Percentiles rank a stretch among this genome's conserved stretches.
These are phyloP conservation scores for Vanrija humicola DNA, from an alignment of 1,284 basidiomycete genomes.

Conservation along the genomic window DNA sequence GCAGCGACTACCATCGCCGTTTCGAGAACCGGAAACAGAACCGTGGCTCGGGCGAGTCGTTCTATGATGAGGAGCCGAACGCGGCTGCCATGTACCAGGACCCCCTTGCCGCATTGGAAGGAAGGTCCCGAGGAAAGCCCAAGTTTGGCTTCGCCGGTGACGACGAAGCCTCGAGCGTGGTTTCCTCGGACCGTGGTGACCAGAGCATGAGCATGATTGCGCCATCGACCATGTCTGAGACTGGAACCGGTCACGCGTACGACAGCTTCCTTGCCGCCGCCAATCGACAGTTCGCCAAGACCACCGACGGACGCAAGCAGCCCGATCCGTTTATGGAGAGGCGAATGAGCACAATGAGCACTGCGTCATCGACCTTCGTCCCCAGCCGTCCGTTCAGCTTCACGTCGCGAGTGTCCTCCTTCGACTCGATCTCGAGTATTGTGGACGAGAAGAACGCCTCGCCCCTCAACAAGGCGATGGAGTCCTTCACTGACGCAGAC, in stretches of 20 bases:
- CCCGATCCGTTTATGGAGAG: slow-evolving; percentile 73
- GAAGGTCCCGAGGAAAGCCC: slow-evolving; percentile 31
- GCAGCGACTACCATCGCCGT: slow-evolving; percentile 41
- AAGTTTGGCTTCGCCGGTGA: slow-evolving; percentile 57
- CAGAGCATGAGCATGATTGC: slow-evolving; percentile 31
- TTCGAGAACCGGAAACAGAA: slow-evolving; percentile 35
- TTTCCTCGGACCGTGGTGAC: slow-evolving; percentile 44
- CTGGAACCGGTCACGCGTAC: slow-evolving; percentile 47
- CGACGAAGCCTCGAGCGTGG: slow-evolving; percentile 55
- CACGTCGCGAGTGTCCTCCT: slow-evolving; percentile 74
- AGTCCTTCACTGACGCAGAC: slow-evolving; percentile 87
- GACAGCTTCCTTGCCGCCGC: slow-evolving; percentile 77
- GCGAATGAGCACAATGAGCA: slow-evolving; percentile 33
- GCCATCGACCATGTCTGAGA: slow-evolving; percentile 14
- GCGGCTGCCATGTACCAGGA: slow-evolving; percentile 32
- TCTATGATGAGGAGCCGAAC: slow-evolving; percentile 49
- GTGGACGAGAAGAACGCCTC: slow-evolving; percentile 85
- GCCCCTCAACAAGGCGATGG: slow-evolving; percentile 85
- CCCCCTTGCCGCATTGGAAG: slow-evolving; percentile 21
- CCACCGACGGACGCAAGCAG: slow-evolving; percentile 62
- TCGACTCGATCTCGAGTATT: slow-evolving; percentile 81
- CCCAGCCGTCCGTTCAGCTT: slow-evolving; percentile 70
- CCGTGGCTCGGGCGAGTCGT: slow-evolving; percentile 45
- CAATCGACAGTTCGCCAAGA: slow-evolving; percentile 72
- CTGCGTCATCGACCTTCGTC: slow-evolving; percentile 26